phyloP scores from a whole-genome alignment of 805 yeast species.

The Metschnikowia shivogae region DNA sequence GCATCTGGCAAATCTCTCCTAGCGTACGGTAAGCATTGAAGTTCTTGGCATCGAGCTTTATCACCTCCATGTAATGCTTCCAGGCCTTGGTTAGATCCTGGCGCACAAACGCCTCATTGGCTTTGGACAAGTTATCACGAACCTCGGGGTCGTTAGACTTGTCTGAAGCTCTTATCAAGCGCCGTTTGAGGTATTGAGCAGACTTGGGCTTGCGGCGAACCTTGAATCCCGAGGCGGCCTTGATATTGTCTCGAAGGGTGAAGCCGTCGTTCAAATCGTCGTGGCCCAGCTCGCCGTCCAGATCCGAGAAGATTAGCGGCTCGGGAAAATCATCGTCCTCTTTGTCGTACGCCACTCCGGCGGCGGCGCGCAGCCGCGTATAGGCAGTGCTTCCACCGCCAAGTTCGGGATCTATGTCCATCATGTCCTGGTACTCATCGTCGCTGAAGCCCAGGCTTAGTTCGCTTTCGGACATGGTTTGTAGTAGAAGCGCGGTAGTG shows the following conservation, averaged over 20 bases:
- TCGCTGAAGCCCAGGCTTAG: constrained; percentile 10
- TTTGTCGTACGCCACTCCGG: not conserved
- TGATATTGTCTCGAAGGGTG: constrained; percentile 56
- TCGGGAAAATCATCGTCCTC: constrained; percentile 16
- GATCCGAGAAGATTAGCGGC: constrained; percentile 21
- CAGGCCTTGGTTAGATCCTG: constrained; percentile 59
- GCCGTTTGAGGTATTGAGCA: constrained; percentile 36
- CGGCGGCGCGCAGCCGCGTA: not conserved
- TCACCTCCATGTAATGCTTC: constrained; percentile 59
- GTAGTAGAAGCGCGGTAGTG: constrained; percentile 2
- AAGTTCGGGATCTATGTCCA: constrained; percentile 14
- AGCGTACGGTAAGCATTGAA: constrained; percentile 82
- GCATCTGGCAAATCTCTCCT: constrained; percentile 75
- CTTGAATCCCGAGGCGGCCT: constrained; percentile 64
- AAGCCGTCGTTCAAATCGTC: constrained; percentile 41
- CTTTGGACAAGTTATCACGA: constrained; percentile 57
- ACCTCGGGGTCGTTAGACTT: constrained; percentile 70
- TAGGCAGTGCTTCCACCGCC: not conserved
- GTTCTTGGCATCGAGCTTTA: constrained; percentile 71
- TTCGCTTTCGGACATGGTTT: constrained; percentile 4
- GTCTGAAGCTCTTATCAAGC: constrained; percentile 30
- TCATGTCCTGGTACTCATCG: constrained; percentile 10
- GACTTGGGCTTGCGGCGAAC: constrained; percentile 34
- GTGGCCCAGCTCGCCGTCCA: constrained; percentile 27
- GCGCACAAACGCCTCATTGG: constrained; percentile 75